Evolutionary conservation across 83 land plant genomes (phyloP).

Genomic region (Isoetes engelmannii): DNA sequence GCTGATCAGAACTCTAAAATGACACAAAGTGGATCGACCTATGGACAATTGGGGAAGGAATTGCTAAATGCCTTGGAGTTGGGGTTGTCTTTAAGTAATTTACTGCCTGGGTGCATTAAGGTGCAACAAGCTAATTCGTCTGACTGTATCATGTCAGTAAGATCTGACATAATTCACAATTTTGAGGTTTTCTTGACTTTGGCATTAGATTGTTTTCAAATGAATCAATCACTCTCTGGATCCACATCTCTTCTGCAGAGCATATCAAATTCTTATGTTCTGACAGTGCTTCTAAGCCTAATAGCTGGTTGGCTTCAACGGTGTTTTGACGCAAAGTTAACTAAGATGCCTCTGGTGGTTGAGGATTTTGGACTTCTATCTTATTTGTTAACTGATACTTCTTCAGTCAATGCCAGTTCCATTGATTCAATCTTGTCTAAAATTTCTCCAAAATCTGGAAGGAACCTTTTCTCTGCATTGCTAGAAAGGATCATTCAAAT

Average conservation of each 20-base stretch:
- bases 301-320: slow-evolving; percentile 33
- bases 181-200: slow-evolving; percentile 6
- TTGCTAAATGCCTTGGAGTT: slow-evolving; percentile 16
- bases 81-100: slow-evolving; percentile 10
- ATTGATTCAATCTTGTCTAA: slow-evolving; percentile 7
- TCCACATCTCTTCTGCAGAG: slow-evolving; percentile 24
- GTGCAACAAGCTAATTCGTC: slow-evolving; percentile 12
- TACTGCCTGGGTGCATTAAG: slow-evolving; percentile 18
- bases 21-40: not conserved
- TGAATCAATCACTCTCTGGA: slow-evolving; percentile 9
- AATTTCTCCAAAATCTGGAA: slow-evolving; percentile 22
- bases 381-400: slow-evolving; percentile 19
- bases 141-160: slow-evolving; percentile 4
- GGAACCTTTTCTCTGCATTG: slow-evolving; percentile 18
- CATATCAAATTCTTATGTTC: slow-evolving; percentile 17
- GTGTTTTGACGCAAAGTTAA: slow-evolving; percentile 18
- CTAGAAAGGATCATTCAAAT: slow-evolving; percentile 19
- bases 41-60: slow-evolving; percentile 8
- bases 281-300: slow-evolving; percentile 21
- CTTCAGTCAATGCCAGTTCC: slow-evolving; percentile 11
- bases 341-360: slow-evolving; percentile 14
- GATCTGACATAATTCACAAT: slow-evolving; percentile 5
- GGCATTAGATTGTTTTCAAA: not conserved
- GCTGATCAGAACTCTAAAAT: slow-evolving; percentile 1
- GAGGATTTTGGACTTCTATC: slow-evolving; percentile 28